phyloP scores from a whole-genome alignment of 129 eudicot species.

The Artemisia tridentata region DNA sequence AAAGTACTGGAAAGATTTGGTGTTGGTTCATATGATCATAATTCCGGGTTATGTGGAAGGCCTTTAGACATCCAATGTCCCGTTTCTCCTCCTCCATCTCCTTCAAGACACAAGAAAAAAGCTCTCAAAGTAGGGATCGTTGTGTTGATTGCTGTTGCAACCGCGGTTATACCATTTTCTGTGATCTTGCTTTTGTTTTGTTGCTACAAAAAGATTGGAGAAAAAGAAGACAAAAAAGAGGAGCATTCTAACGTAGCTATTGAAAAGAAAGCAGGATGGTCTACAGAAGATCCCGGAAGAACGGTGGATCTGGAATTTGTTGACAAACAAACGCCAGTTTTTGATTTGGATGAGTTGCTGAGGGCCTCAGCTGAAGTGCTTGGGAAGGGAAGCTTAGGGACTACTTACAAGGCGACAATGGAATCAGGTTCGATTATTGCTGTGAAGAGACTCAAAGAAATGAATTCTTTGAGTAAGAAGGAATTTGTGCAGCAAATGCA shows the following conservation, averaged over 20 bases:
- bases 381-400: conserved; percentile 71
- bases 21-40: conserved; percentile 48
- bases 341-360: conserved; percentile 67
- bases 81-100: conserved; percentile 15
- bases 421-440: conserved; percentile 49
- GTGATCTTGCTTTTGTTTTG: conserved; percentile 37
- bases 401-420: conserved; percentile 67
- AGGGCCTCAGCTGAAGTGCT: conserved; percentile 64
- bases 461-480: conserved; percentile 46
- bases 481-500: conserved; percentile 70
- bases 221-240: conserved; percentile 26
- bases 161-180: conserved; percentile 37
- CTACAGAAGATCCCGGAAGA: conserved; percentile 51
- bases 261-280: conserved; percentile 43
- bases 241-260: conserved; percentile 12
- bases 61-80: conserved; percentile 44
- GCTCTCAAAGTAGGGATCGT: conserved; percentile 45
- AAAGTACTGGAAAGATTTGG: conserved; percentile 40
- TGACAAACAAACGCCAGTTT: conserved; percentile 40
- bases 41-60: conserved; percentile 52
- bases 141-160: conserved; percentile 52
- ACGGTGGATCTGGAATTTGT: conserved; percentile 46
- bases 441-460: conserved; percentile 55
- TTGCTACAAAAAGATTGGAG: conserved; percentile 33
- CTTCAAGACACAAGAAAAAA: conserved; percentile 22